Evolutionary conservation across 2,329 filamentous ascomycete genomes (phyloP).

Genomic region (Xylaria sp.): DNA sequence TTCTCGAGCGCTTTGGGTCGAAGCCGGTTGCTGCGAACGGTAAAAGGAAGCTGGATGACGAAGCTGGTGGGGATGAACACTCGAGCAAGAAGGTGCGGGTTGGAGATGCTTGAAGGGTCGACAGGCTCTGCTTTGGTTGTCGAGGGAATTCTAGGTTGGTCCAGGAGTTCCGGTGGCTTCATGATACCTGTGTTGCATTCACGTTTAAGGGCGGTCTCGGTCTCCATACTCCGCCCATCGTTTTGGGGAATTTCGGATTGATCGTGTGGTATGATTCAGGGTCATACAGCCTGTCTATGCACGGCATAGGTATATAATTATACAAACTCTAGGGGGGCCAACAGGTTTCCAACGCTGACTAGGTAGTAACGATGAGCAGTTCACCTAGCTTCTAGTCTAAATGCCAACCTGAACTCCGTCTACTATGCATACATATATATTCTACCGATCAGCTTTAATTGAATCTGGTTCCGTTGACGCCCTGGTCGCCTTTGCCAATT

Average conservation of each 20-base stretch:
- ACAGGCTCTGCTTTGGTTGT: slow-evolving; percentile 16
- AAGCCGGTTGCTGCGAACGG: slow-evolving; percentile 34
- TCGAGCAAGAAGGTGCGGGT: slow-evolving; percentile 51
- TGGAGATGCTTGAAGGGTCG: slow-evolving; percentile 31
- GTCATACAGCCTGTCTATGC: too few species aligned
- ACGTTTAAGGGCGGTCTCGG: slow-evolving; percentile 17
- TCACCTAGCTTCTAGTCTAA: slow-evolving; percentile 12
- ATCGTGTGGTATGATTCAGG: neutral
- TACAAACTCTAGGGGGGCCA: neutral
- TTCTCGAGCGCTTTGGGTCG: slow-evolving; percentile 50
- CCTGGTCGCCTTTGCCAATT: slow-evolving; percentile 58
- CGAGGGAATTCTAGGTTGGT: slow-evolving; percentile 6
- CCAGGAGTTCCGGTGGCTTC: slow-evolving; percentile 29
- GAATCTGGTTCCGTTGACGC: slow-evolving; percentile 50
- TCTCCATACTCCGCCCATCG: neutral
- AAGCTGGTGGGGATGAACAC: slow-evolving; percentile 25
- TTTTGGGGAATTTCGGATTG: neutral
- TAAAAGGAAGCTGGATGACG: slow-evolving; percentile 52
- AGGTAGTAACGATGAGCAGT: neutral
- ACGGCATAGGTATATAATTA: neutral
- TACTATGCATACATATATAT: slow-evolving; percentile 10
- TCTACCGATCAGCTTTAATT: neutral
- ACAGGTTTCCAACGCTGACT: neutral
- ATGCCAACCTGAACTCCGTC: slow-evolving; percentile 18
- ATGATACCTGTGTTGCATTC: slow-evolving; percentile 32